Evolutionary conservation across 148 eudicot genomes (phyloP).

Genomic region (Chenopodium quinoa): DNA sequence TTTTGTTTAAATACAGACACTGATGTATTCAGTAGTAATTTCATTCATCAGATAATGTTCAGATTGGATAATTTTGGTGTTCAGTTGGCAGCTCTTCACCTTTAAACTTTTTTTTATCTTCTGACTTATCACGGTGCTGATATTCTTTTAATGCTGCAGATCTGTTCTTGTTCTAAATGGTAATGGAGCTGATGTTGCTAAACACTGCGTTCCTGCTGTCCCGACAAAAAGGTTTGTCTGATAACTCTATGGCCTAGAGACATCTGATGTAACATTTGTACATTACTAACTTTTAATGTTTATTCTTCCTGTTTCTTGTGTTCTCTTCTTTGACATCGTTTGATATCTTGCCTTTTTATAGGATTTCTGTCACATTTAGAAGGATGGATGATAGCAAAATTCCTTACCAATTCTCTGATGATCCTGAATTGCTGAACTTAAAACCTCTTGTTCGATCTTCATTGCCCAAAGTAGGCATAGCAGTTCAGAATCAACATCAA

Average conservation of each 20-base stretch:
- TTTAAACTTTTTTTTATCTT: not conserved
- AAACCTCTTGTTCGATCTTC: conserved; percentile 37
- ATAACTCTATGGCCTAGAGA: not conserved
- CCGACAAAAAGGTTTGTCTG: conserved; percentile 43
- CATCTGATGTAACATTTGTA: not conserved
- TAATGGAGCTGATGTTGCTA: conserved; percentile 61
- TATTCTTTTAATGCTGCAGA: conserved; percentile 27
- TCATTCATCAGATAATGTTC: not conserved
- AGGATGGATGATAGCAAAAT: conserved; percentile 59
- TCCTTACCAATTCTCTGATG: conserved; percentile 41
- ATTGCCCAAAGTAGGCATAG: conserved; percentile 10
- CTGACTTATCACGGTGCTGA: not conserved
- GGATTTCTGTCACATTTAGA: conserved; percentile 64
- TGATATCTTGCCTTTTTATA: conserved; percentile 16
- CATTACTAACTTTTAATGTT: not conserved
- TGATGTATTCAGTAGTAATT: too few species aligned
- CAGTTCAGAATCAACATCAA: conserved; percentile 16
- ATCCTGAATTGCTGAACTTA: conserved; percentile 41
- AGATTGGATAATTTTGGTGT: not conserved
- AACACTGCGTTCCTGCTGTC: conserved; percentile 64
- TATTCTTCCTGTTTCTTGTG: not conserved
- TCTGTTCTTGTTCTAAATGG: conserved; percentile 60
- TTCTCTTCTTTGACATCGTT: not conserved
- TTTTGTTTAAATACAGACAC: not conserved
- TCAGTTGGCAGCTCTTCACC: too few species aligned